Evolutionary conservation across 768 basidiomycete species (phyloP), one percentile per base, ranked within the genome.

Genomic region (Astraeus odoratus): DNA sequence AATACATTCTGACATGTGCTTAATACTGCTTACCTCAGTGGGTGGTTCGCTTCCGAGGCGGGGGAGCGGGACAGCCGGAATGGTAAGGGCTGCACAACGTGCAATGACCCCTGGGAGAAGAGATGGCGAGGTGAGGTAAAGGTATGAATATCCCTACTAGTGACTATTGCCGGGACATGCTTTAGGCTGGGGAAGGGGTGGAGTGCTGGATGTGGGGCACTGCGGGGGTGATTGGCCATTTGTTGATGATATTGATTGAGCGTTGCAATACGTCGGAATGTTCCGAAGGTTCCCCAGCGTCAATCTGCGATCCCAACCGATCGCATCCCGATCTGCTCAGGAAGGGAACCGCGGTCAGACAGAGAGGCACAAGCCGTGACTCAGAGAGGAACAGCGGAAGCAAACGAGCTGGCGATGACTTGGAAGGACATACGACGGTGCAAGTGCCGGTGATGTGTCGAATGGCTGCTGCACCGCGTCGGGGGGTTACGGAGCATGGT

Each of bases 201-300:
- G 30, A 33, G 41, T 19, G 29, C 42, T n/a, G n/a, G n/a, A 33
- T 24, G 43, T 23, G 24, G n/a, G 12, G 31, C 10, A 3, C 31
- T 44, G 23, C 8, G 36, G 36, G 36, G 36, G 36, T 37, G 36
- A 37, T 37, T 37, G 36, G 36, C 36, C 18, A 37, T 37, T 37
- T 23, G 7, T 13, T 37, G 36, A 37, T 37, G 36, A 23, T 13
- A 37, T 18, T 22, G n/a, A n/a, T n/a, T n/a, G n/a, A n/a, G n/a
- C n/a, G n/a, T n/a, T n/a, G n/a, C n/a, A n/a, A n/a, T n/a, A n/a
- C 13, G n/a, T 8, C 36, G 36, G 36, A 13, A 37, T 19, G 36
- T 37, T 37, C 36, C 36, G 36, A 18, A 23, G 19, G 29, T 43
- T 29, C 19, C n/a, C n/a, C n/a, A n/a, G 24, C 33, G 29, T 23